Evolutionary conservation across 169 alveolate genomes (phyloP).

Genomic region (Plasmodium fragile): DNA sequence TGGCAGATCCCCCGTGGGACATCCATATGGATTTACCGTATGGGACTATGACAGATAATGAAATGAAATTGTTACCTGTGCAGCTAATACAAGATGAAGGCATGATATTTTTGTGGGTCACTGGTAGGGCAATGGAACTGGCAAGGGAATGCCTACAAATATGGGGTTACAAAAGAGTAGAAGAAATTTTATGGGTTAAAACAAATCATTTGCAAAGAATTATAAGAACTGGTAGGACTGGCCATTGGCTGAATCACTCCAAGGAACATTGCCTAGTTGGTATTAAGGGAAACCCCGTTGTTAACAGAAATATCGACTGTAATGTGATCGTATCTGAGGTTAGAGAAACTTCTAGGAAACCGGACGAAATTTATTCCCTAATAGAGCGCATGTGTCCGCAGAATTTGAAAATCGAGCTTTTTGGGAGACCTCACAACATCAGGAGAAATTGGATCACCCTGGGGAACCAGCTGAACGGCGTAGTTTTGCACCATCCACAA

Average conservation of each 20-base stretch:
- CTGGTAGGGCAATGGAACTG: slow-evolving; percentile 96
- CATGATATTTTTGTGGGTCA: slow-evolving; percentile 96
- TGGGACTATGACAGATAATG: slow-evolving; percentile 95
- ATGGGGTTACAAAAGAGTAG: slow-evolving; percentile 97
- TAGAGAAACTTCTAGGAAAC: slow-evolving; percentile 96
- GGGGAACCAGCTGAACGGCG: slow-evolving; percentile 91
- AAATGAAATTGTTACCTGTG: slow-evolving; percentile 92
- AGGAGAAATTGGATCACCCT: slow-evolving; percentile 94
- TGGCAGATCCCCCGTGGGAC: slow-evolving; percentile 99
- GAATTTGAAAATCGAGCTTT: slow-evolving; percentile 93
- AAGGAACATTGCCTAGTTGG: slow-evolving; percentile 95
- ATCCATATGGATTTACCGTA: slow-evolving; percentile 97
- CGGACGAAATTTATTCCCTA: slow-evolving; percentile 95
- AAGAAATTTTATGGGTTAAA: slow-evolving; percentile 97
- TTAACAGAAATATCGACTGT: slow-evolving; percentile 92
- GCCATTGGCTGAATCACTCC: slow-evolving; percentile 97
- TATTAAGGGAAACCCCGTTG: slow-evolving; percentile 88
- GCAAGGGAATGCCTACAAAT: slow-evolving; percentile 91
- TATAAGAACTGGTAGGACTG: slow-evolving; percentile 97
- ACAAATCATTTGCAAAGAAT: slow-evolving; percentile 95
- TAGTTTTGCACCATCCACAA: slow-evolving; percentile 85
- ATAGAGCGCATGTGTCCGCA: slow-evolving; percentile 95
- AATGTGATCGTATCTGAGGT: slow-evolving; percentile 96
- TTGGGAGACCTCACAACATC: slow-evolving; percentile 95
- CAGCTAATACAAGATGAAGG: slow-evolving; percentile 94